These are phyloP conservation scores for Spathaspora passalidarum DNA, from an alignment of 805 yeast genomes.

Conservation along the genomic window DNA sequence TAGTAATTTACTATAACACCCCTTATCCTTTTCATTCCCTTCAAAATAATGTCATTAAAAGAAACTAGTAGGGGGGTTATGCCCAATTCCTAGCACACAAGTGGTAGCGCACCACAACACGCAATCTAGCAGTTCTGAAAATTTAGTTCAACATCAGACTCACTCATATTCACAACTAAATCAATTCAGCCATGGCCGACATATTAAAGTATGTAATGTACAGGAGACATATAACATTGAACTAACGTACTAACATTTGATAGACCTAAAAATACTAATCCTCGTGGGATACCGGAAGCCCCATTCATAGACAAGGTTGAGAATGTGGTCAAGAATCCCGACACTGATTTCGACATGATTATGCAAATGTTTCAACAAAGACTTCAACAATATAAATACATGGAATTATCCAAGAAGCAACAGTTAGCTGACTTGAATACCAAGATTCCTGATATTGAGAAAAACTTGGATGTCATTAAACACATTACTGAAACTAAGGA, in stretches of 20 bases:
- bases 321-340: constrained; percentile 62
- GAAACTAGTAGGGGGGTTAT: too few species aligned
- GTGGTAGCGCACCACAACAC: too few species aligned
- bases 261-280: constrained; percentile 51
- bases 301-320: constrained; percentile 87
- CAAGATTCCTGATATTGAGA: constrained; percentile 89
- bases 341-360: constrained; percentile 61
- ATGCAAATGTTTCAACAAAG: constrained; percentile 81
- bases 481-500: constrained; percentile 50
- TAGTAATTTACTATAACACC: too few species aligned
- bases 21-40: too few species aligned
- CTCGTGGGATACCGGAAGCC: constrained; percentile 96
- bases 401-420: constrained; percentile 61
- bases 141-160: background rate
- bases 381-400: constrained; percentile 83
- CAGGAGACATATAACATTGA: background rate
- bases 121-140: too few species aligned
- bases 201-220: constrained; percentile 28
- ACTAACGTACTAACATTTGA: constrained; percentile 4
- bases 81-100: background rate
- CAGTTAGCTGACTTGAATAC: constrained; percentile 51
- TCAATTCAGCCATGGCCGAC: constrained; percentile 22
- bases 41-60: too few species aligned
- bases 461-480: constrained; percentile 72
- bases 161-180: background rate